Evolutionary conservation across 176 grass and related monocot genomes (phyloP).

Genomic region (Urochloa ruziziensis): DNA sequence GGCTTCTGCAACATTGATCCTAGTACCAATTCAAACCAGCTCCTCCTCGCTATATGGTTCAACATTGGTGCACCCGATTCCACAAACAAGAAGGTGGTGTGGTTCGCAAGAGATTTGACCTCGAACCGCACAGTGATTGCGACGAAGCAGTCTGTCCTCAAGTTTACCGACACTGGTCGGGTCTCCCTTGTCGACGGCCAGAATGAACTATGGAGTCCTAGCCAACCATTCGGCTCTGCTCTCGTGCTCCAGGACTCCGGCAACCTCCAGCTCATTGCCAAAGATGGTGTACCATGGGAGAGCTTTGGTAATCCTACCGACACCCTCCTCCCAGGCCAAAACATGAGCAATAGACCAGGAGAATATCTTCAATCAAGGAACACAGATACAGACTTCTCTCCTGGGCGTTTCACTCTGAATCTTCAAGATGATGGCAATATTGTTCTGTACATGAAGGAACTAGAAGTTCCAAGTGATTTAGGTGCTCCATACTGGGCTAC

Average conservation of each 20-base stretch:
- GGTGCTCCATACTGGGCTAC: neutral
- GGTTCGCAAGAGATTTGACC: neutral
- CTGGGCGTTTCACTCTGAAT: slow-evolving; percentile 5
- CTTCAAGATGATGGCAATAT: slow-evolving; percentile 23
- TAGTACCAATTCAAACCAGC: neutral
- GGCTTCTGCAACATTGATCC: neutral
- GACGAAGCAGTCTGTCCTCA: neutral
- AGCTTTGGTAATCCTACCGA: neutral
- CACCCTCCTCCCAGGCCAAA: neutral
- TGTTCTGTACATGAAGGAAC: neutral
- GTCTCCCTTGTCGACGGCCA: neutral
- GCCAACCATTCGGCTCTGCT: neutral
- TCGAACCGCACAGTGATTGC: neutral
- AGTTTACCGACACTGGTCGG: no score
- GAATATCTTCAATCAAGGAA: neutral
- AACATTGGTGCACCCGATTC: neutral
- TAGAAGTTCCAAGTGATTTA: neutral
- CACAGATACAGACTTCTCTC: neutral
- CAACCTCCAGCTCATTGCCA: neutral
- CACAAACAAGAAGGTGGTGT: neutral
- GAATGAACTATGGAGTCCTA: neutral
- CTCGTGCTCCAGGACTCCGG: slow-evolving; percentile 7
- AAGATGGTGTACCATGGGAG: neutral
- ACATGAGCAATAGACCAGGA: neutral
- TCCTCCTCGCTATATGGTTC: neutral